These are phyloP conservation scores for Saccharomycopsis javanensis DNA, from an alignment of 805 yeast species.

Conservation along the genomic window DNA sequence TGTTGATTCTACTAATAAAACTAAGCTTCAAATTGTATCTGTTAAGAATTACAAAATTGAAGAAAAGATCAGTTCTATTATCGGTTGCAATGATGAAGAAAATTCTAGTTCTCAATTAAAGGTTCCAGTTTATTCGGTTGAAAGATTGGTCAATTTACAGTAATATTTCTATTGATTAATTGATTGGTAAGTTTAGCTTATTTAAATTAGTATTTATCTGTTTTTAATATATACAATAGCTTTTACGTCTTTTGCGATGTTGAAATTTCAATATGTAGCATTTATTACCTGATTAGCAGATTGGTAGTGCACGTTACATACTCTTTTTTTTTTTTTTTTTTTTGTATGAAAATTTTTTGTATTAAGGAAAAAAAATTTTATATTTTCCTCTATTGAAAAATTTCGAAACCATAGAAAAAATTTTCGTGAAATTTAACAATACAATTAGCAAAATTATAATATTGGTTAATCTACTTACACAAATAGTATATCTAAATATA, in stretches of 20 bases:
- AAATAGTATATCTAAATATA: too few relatives aligned
- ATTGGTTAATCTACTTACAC: too few relatives aligned
- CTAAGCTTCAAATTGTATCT: conserved; percentile 13
- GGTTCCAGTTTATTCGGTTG: conserved; percentile 14
- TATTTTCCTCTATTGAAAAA: not conserved
- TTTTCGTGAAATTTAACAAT: not conserved
- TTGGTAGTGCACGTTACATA: not conserved
- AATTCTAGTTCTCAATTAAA: conserved; percentile 1
- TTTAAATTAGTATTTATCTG: not conserved
- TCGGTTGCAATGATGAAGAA: conserved; percentile 5
- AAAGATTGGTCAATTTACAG: conserved; percentile 15
- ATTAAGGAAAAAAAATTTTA: not conserved
- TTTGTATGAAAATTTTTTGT: not conserved
- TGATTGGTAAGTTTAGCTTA: not conserved
- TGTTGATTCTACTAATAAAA: not conserved
- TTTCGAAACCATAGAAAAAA: not conserved
- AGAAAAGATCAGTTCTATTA: conserved; percentile 13
- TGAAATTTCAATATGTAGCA: not conserved
- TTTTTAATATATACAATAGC: not conserved
- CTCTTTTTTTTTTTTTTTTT: too few relatives aligned
- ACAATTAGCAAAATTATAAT: not conserved
- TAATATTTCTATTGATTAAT: not conserved
- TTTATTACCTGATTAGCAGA: not conserved
- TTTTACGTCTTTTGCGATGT: too few relatives aligned
- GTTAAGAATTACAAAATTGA: conserved; percentile 14